Conservation (phyloP, 441 rosid genomes). For the Breynia disticha region DNA sequence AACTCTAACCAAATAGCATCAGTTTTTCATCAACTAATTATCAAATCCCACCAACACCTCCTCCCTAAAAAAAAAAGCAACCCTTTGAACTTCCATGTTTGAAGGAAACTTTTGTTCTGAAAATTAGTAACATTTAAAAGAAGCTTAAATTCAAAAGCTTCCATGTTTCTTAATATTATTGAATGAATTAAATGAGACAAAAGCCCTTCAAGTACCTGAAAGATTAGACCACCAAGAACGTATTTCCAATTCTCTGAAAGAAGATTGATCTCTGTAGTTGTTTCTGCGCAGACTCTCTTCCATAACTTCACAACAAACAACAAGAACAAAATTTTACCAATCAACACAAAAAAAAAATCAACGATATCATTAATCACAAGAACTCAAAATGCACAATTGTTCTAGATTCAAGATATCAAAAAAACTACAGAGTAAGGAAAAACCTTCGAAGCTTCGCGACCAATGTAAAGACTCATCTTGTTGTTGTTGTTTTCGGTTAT, state of each 20-base stretch:
- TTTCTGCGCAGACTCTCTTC: conserved; percentile 86
- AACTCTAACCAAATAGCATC: conserved; percentile 33
- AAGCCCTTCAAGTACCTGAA: conserved; percentile 46
- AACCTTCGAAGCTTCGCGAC: not conserved
- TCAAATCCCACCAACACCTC: not conserved
- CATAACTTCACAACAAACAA: conserved; percentile 48
- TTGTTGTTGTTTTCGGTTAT: not conserved
- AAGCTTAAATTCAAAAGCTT: too few species aligned
- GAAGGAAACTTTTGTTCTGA: not conserved
- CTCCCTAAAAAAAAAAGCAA: too few species aligned
- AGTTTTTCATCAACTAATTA: conserved; percentile 6
- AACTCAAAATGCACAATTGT: not conserved
- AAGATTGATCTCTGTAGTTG: conserved; percentile 65
- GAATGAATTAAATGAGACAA: not conserved
- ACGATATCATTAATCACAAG: conserved; percentile 15
- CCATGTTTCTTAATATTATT: too few species aligned
- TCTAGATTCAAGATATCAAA: not conserved
- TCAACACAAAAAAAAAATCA: too few species aligned
- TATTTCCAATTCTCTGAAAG: conserved; percentile 86
- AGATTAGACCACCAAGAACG: conserved; percentile 79
- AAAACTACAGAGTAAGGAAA: conserved; percentile 2
- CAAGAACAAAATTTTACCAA: not conserved
- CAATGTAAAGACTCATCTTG: not conserved
- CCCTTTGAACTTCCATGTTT: not conserved
- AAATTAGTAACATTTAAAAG: too few species aligned